phyloP scores from a whole-genome alignment of 2,329 filamentous ascomycete species.

The Purpureocillium takamizusanense region DNA sequence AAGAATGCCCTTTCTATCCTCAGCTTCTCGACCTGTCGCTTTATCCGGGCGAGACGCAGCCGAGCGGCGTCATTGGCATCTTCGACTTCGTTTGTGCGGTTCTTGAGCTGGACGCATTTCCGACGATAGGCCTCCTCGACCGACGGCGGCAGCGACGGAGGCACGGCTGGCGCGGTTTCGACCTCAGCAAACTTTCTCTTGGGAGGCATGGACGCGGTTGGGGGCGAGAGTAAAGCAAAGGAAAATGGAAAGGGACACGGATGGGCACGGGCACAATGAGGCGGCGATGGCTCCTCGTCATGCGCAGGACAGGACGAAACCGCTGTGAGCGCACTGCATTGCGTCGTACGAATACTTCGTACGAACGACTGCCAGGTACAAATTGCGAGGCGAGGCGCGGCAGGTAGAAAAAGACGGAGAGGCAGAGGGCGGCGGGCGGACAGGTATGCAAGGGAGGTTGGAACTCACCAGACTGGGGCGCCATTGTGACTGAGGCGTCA shows the following conservation, averaged over 20 bases:
- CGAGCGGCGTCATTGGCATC: slow-evolving; percentile 80
- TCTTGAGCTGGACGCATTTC: slow-evolving; percentile 92
- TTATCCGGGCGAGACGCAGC: slow-evolving; percentile 67
- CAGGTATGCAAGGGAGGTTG: slow-evolving; percentile 7
- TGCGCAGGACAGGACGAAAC: not conserved
- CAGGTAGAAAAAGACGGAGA: not conserved
- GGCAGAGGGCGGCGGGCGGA: not conserved
- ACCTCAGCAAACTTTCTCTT: slow-evolving; percentile 26
- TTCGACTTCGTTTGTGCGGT: slow-evolving; percentile 85
- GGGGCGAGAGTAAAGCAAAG: not conserved
- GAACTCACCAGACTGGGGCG: slow-evolving; percentile 18
- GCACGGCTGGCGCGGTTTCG: slow-evolving; percentile 35
- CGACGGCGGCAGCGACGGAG: slow-evolving; percentile 66
- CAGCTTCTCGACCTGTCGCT: slow-evolving; percentile 84
- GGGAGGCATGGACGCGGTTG: slow-evolving; percentile 18
- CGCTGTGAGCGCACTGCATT: not conserved
- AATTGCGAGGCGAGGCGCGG: not conserved
- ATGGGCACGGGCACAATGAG: not conserved
- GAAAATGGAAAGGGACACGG: not conserved
- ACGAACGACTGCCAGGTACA: too few species aligned
- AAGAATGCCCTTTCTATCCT: slow-evolving; percentile 75
- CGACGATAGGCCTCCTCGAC: slow-evolving; percentile 93
- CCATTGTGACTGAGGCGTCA: slow-evolving; percentile 11
- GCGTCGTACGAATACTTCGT: not conserved
- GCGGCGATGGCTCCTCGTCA: too few species aligned